These are phyloP conservation scores for Cytospora piceicola DNA, from an alignment of 2,329 filamentous ascomycete species.

Conservation along the genomic window DNA sequence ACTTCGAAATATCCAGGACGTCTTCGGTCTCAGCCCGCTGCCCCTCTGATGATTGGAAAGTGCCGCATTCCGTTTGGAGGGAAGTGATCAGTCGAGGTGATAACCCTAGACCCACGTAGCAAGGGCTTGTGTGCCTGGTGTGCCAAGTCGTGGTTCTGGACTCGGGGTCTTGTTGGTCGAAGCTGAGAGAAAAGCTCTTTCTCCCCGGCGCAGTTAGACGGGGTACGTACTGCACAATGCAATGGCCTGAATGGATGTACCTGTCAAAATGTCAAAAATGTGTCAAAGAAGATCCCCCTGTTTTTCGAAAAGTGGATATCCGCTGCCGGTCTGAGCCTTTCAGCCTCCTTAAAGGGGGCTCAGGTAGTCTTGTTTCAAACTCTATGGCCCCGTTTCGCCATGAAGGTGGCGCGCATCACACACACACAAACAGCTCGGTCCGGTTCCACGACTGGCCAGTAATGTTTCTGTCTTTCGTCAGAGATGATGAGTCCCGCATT, in stretches of 20 bases:
- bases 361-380: slow-evolving; percentile 16
- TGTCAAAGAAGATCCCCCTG: slow-evolving; percentile 28
- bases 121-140: neutral
- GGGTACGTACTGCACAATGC: slow-evolving; percentile 8
- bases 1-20: neutral
- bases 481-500: neutral
- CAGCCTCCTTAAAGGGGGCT: slow-evolving; percentile 29
- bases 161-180: neutral
- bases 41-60: neutral
- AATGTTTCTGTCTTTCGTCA: neutral
- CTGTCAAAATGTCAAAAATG: slow-evolving; percentile 29
- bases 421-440: slow-evolving; percentile 1
- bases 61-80: neutral
- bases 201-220: slow-evolving; percentile 18
- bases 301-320: slow-evolving; percentile 10
- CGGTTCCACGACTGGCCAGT: neutral
- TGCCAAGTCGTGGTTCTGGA: slow-evolving; percentile 1
- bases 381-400: slow-evolving; percentile 16
- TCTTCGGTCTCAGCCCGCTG: neutral
- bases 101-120: neutral
- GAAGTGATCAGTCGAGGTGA: neutral
- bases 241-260: slow-evolving; percentile 6
- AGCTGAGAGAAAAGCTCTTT: slow-evolving; percentile 4
- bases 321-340: slow-evolving; percentile 20
- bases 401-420: neutral